Conservation (phyloP, 768 basidiomycete species). For the Boletus rufocinnamomeus region DNA sequence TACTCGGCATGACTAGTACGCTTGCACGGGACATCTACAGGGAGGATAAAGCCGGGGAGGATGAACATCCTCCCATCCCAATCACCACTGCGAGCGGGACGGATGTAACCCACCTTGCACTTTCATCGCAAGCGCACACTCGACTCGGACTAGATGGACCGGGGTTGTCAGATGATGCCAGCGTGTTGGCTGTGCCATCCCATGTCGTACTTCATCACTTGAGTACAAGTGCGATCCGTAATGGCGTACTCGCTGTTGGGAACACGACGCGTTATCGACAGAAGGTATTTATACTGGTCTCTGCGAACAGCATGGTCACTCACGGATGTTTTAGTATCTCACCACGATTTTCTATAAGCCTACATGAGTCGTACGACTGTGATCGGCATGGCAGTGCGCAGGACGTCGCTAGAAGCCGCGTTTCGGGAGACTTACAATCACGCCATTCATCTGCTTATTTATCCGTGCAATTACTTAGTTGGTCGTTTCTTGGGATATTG, state of each 20-base stretch:
- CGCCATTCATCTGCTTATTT: slow-evolving; percentile 28
- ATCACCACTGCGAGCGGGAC: slow-evolving; percentile 43
- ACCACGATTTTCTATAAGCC: slow-evolving; percentile 86
- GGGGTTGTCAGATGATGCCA: slow-evolving; percentile 80
- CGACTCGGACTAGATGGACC: slow-evolving; percentile 39
- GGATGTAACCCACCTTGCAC: slow-evolving; percentile 37
- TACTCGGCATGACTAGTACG: slow-evolving; percentile 39
- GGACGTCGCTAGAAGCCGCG: slow-evolving; percentile 29
- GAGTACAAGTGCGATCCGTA: slow-evolving; percentile 92
- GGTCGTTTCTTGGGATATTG: slow-evolving; percentile 32
- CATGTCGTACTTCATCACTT: slow-evolving; percentile 95
- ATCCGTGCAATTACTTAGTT: slow-evolving; percentile 26
- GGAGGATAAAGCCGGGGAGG: slow-evolving; percentile 25
- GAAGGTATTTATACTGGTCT: slow-evolving; percentile 57
- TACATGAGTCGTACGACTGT: slow-evolving; percentile 37
- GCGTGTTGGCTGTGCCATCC: slow-evolving; percentile 88
- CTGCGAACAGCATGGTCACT: slow-evolving; percentile 12
- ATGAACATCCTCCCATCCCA: slow-evolving; percentile 32
- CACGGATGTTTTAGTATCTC: slow-evolving; percentile 58
- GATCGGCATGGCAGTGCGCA: slow-evolving; percentile 23
- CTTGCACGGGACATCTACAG: slow-evolving; percentile 31
- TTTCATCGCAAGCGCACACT: slow-evolving; percentile 25
- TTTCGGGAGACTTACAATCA: slow-evolving; percentile 12
- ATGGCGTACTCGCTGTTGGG: slow-evolving; percentile 90
- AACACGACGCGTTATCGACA: slow-evolving; percentile 89